Evolutionary conservation across 148 eudicot genomes (phyloP).

Genomic region (Arbutus unedo): DNA sequence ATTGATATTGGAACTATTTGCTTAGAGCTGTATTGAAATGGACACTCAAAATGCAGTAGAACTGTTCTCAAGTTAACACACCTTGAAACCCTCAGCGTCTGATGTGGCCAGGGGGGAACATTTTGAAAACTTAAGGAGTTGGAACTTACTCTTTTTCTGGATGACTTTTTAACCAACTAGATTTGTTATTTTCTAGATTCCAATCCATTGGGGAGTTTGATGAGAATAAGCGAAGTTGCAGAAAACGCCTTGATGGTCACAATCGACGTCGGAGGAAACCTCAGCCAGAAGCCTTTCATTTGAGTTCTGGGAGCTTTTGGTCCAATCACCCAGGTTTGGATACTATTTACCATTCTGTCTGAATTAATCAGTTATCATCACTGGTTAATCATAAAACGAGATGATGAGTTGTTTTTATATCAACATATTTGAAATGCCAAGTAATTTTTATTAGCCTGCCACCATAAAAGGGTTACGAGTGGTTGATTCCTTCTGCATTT

Average conservation of each 20-base stretch:
- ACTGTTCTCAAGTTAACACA: not conserved
- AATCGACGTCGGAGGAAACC: conserved; percentile 54
- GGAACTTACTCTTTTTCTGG: not conserved
- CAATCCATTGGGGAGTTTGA: conserved; percentile 54
- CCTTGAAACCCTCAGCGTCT: not conserved
- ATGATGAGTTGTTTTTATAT: not conserved
- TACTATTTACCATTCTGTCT: not conserved
- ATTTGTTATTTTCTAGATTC: conserved; percentile 29
- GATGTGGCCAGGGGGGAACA: not conserved
- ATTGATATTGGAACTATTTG: not conserved
- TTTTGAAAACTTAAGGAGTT: not conserved
- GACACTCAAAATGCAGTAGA: not conserved
- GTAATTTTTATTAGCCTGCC: not conserved
- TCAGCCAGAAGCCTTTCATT: conserved; percentile 34
- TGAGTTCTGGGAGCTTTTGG: conserved; percentile 25
- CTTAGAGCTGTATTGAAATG: not conserved
- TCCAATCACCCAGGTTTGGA: conserved; percentile 27
- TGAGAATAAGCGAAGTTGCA: conserved; percentile 53
- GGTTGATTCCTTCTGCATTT: not conserved
- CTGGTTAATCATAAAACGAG: not conserved
- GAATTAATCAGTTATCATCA: not conserved
- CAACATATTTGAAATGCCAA: not conserved
- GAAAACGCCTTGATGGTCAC: conserved; percentile 57
- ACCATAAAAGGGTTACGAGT: not conserved
- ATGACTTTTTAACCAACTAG: not conserved